A percentile compares a stretch with the other conserved stretches of the same genome.
phyloP scores from a whole-genome alignment of 192 early-diverging fungal species.

The Gonapodya prolifera region DNA sequence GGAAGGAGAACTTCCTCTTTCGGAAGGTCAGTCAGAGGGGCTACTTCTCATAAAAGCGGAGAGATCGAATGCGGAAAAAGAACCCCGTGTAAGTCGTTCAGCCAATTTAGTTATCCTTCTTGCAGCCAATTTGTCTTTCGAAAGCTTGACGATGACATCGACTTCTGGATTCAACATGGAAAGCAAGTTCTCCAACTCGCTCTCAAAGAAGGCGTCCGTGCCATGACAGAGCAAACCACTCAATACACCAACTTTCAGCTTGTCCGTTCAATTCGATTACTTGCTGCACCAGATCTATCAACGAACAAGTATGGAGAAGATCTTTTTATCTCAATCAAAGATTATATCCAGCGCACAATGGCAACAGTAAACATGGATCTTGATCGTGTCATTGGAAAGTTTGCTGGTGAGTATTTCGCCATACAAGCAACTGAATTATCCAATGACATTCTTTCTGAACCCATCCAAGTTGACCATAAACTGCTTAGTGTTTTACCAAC shows the following conservation, averaged over 20 bases:
- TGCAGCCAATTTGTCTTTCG: not conserved
- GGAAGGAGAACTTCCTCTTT: not conserved
- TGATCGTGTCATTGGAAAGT: not conserved
- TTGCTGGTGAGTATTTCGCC: not conserved
- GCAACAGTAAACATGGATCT: not conserved
- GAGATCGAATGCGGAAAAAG: not conserved
- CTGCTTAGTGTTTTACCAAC: not conserved
- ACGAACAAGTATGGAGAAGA: not conserved
- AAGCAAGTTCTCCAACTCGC: not conserved
- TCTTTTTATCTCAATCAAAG: not conserved
- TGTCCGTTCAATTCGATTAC: not conserved
- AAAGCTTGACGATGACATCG: not conserved
- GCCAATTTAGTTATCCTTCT: not conserved
- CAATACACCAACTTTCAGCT: not conserved
- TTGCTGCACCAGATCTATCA: not conserved
- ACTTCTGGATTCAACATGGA: not conserved
- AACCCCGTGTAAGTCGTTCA: not conserved
- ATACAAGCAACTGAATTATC: not conserved
- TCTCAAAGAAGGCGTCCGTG: not conserved
- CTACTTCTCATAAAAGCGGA: not conserved
- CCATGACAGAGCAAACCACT: not conserved
- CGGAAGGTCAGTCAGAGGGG: not conserved
- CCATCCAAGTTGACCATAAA: not conserved
- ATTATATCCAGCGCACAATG: not conserved
- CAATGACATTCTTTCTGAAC: not conserved